These are phyloP conservation scores for Cicer pinnatifidum DNA, from an alignment of 306 rosid genomes.

Conservation along the genomic window DNA sequence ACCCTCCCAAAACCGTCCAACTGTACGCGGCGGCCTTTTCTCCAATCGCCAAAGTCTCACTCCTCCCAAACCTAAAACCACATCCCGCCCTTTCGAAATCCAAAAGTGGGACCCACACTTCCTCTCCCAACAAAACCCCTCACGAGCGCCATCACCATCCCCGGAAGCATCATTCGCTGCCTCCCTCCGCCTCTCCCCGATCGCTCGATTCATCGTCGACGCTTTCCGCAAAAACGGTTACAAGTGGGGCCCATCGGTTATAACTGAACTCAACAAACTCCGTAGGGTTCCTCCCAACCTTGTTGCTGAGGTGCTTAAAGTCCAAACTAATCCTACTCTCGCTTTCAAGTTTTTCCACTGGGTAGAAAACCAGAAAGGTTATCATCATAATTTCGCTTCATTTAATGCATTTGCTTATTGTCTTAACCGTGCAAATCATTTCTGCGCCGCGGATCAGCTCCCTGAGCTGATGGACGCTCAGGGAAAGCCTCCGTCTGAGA, in stretches of 20 bases:
- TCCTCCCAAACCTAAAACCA: conserved; percentile 40
- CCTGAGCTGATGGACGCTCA: conserved; percentile 81
- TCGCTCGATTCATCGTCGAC: conserved; percentile 69
- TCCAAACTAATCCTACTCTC: conserved; percentile 49
- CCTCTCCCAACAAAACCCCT: conserved; percentile 33
- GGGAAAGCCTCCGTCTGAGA: conserved; percentile 77
- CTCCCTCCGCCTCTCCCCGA: conserved; percentile 64
- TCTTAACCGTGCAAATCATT: conserved; percentile 60
- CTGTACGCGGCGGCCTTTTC: conserved; percentile 73
- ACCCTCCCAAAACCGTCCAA: conserved; percentile 73
- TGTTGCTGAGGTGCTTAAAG: conserved; percentile 77
- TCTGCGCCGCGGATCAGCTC: conserved; percentile 64
- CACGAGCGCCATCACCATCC: conserved; percentile 19
- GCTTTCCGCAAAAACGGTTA: conserved; percentile 62
- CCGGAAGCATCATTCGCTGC: conserved; percentile 42
- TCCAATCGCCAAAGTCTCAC: conserved; percentile 55
- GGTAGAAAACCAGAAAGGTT: conserved; percentile 77
- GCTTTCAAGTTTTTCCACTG: conserved; percentile 79
- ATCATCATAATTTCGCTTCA: conserved; percentile 64
- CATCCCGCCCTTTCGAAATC: conserved; percentile 51
- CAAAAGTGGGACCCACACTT: conserved; percentile 73
- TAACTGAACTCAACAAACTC: conserved; percentile 70
- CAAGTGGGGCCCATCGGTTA: conserved; percentile 65
- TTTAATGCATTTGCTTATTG: conserved; percentile 77
- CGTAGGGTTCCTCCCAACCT: conserved; percentile 69